Conservation (phyloP, 768 basidiomycete genomes). For the Agaricus blazei region DNA sequence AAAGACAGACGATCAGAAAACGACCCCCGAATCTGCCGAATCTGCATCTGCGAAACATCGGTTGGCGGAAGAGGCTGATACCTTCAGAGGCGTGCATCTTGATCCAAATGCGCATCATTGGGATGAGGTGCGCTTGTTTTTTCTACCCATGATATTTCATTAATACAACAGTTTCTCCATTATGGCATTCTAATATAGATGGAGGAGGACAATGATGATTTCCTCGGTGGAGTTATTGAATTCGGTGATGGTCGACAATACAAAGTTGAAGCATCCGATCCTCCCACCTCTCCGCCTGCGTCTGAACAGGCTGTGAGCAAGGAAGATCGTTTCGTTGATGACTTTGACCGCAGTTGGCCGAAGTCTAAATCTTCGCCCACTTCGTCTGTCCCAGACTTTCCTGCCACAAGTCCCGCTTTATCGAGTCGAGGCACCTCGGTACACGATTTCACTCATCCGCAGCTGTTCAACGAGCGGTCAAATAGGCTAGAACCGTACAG, state of each 20-base stretch:
- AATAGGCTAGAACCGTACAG: slow-evolving; percentile 86
- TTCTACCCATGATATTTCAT: background rate
- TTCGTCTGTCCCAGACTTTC: slow-evolving; percentile 34
- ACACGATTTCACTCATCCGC: slow-evolving; percentile 5
- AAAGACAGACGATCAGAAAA: slow-evolving; percentile 35
- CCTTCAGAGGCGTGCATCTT: slow-evolving; percentile 90
- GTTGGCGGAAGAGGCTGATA: slow-evolving; percentile 79
- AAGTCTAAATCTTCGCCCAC: slow-evolving; percentile 52
- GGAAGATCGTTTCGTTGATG: slow-evolving; percentile 87
- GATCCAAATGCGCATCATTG: slow-evolving; percentile 95
- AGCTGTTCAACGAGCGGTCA: slow-evolving; percentile 93
- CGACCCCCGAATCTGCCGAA: slow-evolving; percentile 47
- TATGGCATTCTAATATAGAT: slow-evolving; percentile 41
- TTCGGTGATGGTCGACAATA: slow-evolving; percentile 95
- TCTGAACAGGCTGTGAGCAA: slow-evolving; percentile 56
- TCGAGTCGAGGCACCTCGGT: slow-evolving; percentile 20
- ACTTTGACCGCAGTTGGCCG: slow-evolving; percentile 98
- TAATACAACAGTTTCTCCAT: slow-evolving; percentile 1
- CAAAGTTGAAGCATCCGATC: slow-evolving; percentile 57
- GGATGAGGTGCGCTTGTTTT: slow-evolving; percentile 78
- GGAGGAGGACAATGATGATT: slow-evolving; percentile 91
- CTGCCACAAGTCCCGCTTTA: slow-evolving; percentile 16
- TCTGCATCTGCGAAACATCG: slow-evolving; percentile 43
- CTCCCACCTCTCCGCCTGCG: slow-evolving; percentile 22
- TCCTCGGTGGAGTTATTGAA: slow-evolving; percentile 85